A percentile compares a stretch with the other conserved stretches of the same genome.
phyloP scores from a whole-genome alignment of 2,329 filamentous ascomycete genomes.

The Arthrobotrys sphaeroides region DNA sequence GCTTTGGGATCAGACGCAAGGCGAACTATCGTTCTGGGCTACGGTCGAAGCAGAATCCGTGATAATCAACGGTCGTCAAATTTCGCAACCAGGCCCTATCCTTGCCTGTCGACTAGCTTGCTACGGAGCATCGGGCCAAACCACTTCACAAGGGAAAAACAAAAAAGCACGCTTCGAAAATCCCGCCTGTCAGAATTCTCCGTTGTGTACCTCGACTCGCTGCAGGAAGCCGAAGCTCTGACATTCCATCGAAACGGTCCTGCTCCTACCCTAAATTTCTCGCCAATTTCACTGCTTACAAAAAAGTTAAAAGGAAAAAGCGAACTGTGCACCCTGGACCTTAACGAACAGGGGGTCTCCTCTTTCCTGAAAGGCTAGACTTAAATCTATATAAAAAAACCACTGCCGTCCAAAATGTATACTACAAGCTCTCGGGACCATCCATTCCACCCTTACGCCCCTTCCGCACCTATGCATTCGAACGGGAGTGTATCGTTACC shows the following conservation, averaged over 20 bases:
- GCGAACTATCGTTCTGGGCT: constrained; percentile 39
- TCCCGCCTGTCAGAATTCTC: constrained; percentile 54
- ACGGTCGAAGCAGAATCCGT: constrained; percentile 21
- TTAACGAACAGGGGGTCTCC: constrained; percentile 50
- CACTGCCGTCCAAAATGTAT: constrained; percentile 52
- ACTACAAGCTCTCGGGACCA: constrained; percentile 51
- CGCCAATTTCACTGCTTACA: constrained; percentile 48
- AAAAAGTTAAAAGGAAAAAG: constrained; percentile 40
- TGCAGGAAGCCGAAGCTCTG: constrained; percentile 53
- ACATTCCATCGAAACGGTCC: constrained; percentile 52
- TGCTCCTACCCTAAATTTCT: constrained; percentile 46
- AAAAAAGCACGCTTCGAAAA: constrained; percentile 47
- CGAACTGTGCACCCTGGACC: constrained; percentile 51
- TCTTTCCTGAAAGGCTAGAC: constrained; percentile 53
- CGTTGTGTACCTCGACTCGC: constrained; percentile 34
- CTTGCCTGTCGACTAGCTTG: constrained; percentile 51
- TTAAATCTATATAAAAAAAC: constrained; percentile 51
- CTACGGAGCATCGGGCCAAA: constrained; percentile 52
- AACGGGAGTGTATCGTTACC: constrained; percentile 50
- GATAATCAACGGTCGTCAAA: constrained; percentile 51
- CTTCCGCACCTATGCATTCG: constrained; percentile 49
- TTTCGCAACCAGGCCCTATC: constrained; percentile 45
- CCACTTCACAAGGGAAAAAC: constrained; percentile 19
- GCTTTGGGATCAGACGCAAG: constrained; percentile 21
- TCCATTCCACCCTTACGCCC: constrained; percentile 50